Evolutionary conservation across 2,329 filamentous ascomycete species (phyloP), one percentile per base, ranked within the genome.

Genomic region (Penicillium sp.): DNA sequence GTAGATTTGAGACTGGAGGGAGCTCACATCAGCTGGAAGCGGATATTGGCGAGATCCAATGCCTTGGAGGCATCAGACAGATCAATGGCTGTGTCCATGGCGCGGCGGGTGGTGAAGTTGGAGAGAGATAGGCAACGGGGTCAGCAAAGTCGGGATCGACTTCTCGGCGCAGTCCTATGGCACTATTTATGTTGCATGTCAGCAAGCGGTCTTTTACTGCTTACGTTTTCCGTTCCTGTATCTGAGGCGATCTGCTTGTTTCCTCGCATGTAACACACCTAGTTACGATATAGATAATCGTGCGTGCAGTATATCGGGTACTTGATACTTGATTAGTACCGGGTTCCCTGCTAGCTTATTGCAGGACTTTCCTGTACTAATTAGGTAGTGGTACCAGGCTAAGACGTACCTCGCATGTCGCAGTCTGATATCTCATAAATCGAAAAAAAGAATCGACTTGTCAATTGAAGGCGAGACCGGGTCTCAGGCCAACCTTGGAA

Each of bases 1-100:
- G 9, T 9, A 15, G 9, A 20, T 37, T 37, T 33, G n/a, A 20
- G 29, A 40, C 27, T 20, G n/a, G 23, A 33, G 6, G 42, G 23
- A 40, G 70, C 82, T 72, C 73, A 95, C 91, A 95, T 95, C 55
- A 96, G 76, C 72, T 95, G 89, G 72, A 89, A 95, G 56, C 93
- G 88, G 69, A 97, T 98, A 67, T 93, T 89, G 55, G 83, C 80
- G 42, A 98, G 81, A 68, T 97, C 91, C 63, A 98, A 77, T 13
- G 92, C 91, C 75, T 89, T 88, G 59, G 83, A 82, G 66, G 85
- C 82, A 72, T 97, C 88, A 33, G 84, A 88, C 53, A 95, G 82
- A 69, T 96, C 90, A 65, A 97, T 89, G 42, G 89, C 83, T 15
- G 88, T 80, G 69, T 98, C 93, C 93, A 98, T 98, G 46, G 56